These are phyloP conservation scores for Cavenderia fasciculata DNA, from an alignment of 78 protist species.

Conservation along the genomic window DNA sequence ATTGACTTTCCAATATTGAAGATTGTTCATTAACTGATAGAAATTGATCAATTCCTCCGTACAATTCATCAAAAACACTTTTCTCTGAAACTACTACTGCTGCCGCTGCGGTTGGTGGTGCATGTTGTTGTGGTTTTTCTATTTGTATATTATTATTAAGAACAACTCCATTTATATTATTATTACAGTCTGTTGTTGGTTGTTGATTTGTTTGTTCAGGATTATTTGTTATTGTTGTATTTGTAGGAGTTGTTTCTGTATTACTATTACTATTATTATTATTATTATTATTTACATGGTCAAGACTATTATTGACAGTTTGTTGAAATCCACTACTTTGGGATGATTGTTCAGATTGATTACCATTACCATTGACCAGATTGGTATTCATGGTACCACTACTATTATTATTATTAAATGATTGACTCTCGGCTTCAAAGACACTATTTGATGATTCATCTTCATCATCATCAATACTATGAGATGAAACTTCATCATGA, in stretches of 20 bases:
- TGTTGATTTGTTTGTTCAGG: background rate
- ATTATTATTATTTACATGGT: background rate
- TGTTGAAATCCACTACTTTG: background rate
- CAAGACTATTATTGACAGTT: background rate
- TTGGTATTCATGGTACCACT: background rate
- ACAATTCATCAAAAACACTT: conserved; percentile 52
- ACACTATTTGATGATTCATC: conserved; percentile 27
- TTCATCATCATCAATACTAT: conserved; percentile 58
- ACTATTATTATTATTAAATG: background rate
- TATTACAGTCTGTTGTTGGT: background rate
- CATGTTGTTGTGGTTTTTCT: too few species aligned
- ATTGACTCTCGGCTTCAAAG: conserved; percentile 1
- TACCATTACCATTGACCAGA: background rate
- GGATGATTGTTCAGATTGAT: background rate
- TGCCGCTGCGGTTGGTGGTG: background rate
- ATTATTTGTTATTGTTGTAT: background rate
- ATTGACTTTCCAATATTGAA: conserved; percentile 62
- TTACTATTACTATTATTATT: conserved; percentile 1
- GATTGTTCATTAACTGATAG: conserved; percentile 30
- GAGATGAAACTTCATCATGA: conserved; percentile 63
- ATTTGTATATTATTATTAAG: background rate
- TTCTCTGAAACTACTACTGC: conserved; percentile 7
- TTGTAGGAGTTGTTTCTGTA: background rate
- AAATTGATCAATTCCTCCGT: conserved; percentile 41
- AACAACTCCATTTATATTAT: conserved; percentile 3